These are phyloP conservation scores for Suillus clintonianus DNA, from an alignment of 768 basidiomycete genomes.

Conservation along the genomic window DNA sequence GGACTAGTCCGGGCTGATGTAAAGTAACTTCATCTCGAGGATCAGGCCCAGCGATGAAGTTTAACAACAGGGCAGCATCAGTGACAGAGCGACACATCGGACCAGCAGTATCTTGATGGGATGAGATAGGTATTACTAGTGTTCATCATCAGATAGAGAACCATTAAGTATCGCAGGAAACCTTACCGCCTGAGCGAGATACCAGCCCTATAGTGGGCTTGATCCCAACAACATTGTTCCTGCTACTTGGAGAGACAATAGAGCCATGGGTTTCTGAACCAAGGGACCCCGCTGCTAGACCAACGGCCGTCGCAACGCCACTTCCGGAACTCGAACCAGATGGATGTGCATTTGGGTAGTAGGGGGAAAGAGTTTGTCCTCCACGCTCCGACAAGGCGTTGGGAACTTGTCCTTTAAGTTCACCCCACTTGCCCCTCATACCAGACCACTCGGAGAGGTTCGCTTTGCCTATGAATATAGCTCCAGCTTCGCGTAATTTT, in stretches of 20 bases:
- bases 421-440: constrained; percentile 30
- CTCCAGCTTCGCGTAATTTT: constrained; percentile 25
- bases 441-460: constrained; percentile 48
- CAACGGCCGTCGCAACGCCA: constrained; percentile 41
- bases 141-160: neutral
- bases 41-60: constrained; percentile 42
- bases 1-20: constrained; percentile 45
- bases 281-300: constrained; percentile 42
- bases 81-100: constrained; percentile 38
- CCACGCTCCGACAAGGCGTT: constrained; percentile 49
- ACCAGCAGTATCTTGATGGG: constrained; percentile 43
- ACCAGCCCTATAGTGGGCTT: constrained; percentile 43
- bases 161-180: neutral
- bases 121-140: constrained; percentile 48
- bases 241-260: constrained; percentile 44
- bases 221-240: constrained; percentile 44
- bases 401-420: constrained; percentile 39
- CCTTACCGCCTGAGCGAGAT: constrained; percentile 36
- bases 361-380: constrained; percentile 44
- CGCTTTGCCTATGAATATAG: constrained; percentile 39
- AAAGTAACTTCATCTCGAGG: constrained; percentile 40
- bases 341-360: constrained; percentile 41
- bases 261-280: constrained; percentile 52
- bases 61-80: constrained; percentile 38
- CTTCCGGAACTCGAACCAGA: constrained; percentile 46